phyloP scores from a whole-genome alignment of 1,284 basidiomycete genomes.

The Volvariella volvacea region DNA sequence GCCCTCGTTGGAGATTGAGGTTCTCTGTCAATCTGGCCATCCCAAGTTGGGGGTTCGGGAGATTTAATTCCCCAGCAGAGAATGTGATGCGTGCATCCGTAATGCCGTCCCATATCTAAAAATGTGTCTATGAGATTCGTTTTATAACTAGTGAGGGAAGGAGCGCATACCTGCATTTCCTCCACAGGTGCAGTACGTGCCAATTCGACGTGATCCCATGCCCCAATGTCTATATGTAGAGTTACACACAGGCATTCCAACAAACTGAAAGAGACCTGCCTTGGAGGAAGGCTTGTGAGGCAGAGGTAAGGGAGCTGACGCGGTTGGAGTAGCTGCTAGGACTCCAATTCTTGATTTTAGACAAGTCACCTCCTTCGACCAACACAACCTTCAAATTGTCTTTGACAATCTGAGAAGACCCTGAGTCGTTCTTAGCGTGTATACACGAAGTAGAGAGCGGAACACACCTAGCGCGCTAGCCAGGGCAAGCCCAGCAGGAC shows the following conservation, averaged over 20 bases:
- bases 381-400: constrained; percentile 58
- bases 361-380: constrained; percentile 76
- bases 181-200: constrained; percentile 67
- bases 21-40: constrained; percentile 89
- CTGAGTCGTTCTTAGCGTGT: constrained; percentile 26
- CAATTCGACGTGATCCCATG: constrained; percentile 76
- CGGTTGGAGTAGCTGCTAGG: constrained; percentile 75
- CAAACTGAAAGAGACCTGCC: constrained; percentile 34
- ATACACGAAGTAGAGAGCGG: neutral
- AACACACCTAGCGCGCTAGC: constrained; percentile 75
- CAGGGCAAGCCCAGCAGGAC: constrained; percentile 86
- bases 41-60: constrained; percentile 26
- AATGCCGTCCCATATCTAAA: constrained; percentile 85
- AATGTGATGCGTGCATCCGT: constrained; percentile 78
- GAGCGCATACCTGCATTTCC: constrained; percentile 87
- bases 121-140: too few species aligned
- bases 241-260: neutral
- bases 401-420: constrained; percentile 41
- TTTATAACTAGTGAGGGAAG: too few species aligned
- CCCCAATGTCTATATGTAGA: constrained; percentile 59
- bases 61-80: constrained; percentile 43
- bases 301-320: constrained; percentile 84
- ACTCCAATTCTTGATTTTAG: constrained; percentile 64
- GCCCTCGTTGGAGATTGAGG: constrained; percentile 81
- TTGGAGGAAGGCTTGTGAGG: constrained; percentile 72